These are phyloP conservation scores for Carex kokanica DNA, from an alignment of 176 grass and related monocot genomes.

Conservation along the genomic window DNA sequence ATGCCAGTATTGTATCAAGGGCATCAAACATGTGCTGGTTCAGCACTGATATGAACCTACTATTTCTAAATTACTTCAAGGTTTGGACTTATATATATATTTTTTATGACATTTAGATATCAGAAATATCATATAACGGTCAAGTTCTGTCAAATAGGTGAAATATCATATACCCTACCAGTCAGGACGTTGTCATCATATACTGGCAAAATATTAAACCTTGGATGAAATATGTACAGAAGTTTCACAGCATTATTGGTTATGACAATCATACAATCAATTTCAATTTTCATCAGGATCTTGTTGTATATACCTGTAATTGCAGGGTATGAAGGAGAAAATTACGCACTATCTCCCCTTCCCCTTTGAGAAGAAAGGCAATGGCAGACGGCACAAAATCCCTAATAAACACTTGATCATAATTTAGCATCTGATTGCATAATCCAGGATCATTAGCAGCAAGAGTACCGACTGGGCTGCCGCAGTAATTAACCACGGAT, in stretches of 20 bases:
- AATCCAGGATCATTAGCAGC: conserved; percentile 69
- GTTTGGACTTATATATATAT: background rate
- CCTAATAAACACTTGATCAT: conserved; percentile 96
- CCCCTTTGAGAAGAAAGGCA: conserved; percentile 78
- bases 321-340: conserved; percentile 96
- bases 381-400: conserved; percentile 90
- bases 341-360: conserved; percentile 85
- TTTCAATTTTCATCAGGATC: background rate
- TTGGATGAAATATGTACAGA: background rate
- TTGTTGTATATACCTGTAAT: conserved; percentile 53
- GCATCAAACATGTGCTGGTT: background rate
- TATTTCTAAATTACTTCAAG: background rate
- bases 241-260: background rate
- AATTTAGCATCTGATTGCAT: conserved; percentile 76
- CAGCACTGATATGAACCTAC: background rate
- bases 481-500: conserved; percentile 69
- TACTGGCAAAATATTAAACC: background rate
- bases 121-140: background rate
- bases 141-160: background rate
- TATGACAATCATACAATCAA: background rate
- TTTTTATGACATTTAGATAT: background rate
- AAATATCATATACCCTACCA: background rate
- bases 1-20: background rate
- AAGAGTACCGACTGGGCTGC: conserved; percentile 68
- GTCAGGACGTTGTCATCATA: background rate